A percentile compares a stretch with the other conserved stretches of the same genome.
These are phyloP conservation scores for Leptographium lundbergii DNA, from an alignment of 2,329 filamentous ascomycete species.

Conservation along the genomic window DNA sequence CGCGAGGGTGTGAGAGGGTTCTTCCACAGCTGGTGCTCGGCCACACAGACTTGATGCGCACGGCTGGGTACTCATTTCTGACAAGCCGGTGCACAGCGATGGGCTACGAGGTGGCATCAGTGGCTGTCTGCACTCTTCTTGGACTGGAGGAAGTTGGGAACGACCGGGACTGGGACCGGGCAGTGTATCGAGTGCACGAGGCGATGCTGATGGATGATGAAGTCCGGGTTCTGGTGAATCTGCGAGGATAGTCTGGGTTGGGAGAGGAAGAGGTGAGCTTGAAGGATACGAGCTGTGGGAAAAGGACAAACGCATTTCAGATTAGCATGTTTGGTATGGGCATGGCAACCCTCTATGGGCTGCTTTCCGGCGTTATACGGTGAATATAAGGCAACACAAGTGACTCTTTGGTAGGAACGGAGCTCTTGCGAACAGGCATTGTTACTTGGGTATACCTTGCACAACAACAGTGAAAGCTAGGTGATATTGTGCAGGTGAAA, in stretches of 20 bases:
- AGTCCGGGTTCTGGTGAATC: slow-evolving; percentile 5
- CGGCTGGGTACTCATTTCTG: slow-evolving; percentile 4
- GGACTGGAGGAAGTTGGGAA: slow-evolving; percentile 2
- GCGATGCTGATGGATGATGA: slow-evolving; percentile 5
- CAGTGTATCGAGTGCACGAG: slow-evolving; percentile 1
- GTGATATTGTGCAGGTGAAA: no score
- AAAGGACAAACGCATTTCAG: not conserved
- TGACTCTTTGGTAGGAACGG: not conserved
- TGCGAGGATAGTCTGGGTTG: not conserved
- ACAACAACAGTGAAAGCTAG: no score
- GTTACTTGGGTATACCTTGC: not conserved
- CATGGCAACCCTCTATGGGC: not conserved
- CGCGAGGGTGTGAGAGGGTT: not conserved
- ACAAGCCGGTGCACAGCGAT: not conserved
- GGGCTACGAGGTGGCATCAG: not conserved
- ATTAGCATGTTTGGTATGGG: not conserved
- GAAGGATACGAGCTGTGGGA: not conserved
- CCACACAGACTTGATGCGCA: slow-evolving; percentile 1
- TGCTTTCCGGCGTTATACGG: not conserved
- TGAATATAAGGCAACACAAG: not conserved
- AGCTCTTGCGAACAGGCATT: not conserved
- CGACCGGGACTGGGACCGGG: slow-evolving; percentile 5
- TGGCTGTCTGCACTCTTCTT: slow-evolving; percentile 3
- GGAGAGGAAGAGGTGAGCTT: not conserved
- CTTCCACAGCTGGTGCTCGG: slow-evolving; percentile 4